Evolutionary conservation across 1,139 yeast genomes (phyloP).

Genomic region (Kurtzmaniella quercitrusa): DNA sequence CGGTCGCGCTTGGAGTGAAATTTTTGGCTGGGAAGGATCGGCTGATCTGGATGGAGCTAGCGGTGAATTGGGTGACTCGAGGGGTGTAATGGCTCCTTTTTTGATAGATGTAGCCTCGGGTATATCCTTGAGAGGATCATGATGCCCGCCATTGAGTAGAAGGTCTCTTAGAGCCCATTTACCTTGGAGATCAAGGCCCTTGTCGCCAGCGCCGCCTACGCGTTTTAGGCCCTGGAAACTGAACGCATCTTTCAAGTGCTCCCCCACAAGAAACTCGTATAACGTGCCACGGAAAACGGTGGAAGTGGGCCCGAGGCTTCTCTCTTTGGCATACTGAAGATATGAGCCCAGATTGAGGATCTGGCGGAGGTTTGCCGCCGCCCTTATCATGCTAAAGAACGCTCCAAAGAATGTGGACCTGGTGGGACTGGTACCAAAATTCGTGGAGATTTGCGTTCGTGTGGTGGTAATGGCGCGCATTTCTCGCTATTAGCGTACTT

Average conservation of each 20-base stretch:
- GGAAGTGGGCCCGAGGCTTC: slow-evolving; percentile 15
- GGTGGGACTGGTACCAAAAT: too few species aligned
- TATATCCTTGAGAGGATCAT: neutral
- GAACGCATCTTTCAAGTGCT: slow-evolving; percentile 39
- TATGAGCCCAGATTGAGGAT: neutral
- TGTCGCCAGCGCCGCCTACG: slow-evolving; percentile 67
- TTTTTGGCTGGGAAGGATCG: too few species aligned
- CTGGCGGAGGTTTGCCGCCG: neutral
- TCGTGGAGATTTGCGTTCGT: too few species aligned
- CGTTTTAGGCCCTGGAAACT: slow-evolving; percentile 36
- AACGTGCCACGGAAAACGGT: slow-evolving; percentile 65
- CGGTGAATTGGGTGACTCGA: neutral
- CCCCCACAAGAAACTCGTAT: slow-evolving; percentile 57
- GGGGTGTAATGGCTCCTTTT: neutral
- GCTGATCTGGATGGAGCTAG: too few species aligned
- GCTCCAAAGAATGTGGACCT: too few species aligned
- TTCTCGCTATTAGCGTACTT: too few species aligned
- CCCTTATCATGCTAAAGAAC: neutral
- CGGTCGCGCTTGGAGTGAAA: neutral
- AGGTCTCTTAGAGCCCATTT: slow-evolving; percentile 43
- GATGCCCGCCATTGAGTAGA: neutral
- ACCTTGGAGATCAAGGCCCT: slow-evolving; percentile 68
- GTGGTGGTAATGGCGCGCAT: too few species aligned
- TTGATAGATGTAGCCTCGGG: slow-evolving; percentile 7
- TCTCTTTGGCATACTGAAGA: neutral